A percentile compares a stretch with the other conserved stretches of the same genome.
phyloP scores from a whole-genome alignment of 2,329 filamentous ascomycete genomes.

The Iodosphaeria phyllophila region DNA sequence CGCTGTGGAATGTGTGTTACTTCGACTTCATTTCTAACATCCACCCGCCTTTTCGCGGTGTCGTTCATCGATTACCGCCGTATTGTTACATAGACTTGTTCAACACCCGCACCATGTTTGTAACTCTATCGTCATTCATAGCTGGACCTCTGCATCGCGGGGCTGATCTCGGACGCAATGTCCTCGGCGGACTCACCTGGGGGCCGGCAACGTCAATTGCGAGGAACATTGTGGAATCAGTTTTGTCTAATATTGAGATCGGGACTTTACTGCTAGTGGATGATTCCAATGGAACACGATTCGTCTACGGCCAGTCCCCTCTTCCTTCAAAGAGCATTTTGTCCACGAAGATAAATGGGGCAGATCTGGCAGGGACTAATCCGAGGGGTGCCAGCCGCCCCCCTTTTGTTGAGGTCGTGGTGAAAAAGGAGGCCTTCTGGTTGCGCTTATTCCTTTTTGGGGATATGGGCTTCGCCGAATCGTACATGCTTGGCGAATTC shows the following conservation, averaged over 20 bases:
- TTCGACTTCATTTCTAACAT: too few relatives aligned
- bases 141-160: constrained; percentile 19
- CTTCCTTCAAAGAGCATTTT: constrained; percentile 20
- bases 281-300: constrained; percentile 20
- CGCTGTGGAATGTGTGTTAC: too few relatives aligned
- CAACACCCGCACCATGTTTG: constrained; percentile 10
- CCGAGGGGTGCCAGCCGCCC: too few relatives aligned
- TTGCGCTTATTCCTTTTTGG: constrained; percentile 48
- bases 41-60: neutral
- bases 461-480: constrained; percentile 59
- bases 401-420: constrained; percentile 38
- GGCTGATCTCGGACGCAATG: constrained; percentile 20
- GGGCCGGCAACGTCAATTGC: constrained; percentile 25
- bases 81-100: neutral
- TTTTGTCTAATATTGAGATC: constrained; percentile 25
- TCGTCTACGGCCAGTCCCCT: constrained; percentile 27
- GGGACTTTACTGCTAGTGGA: constrained; percentile 30
- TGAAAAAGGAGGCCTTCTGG: constrained; percentile 53
- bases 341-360: constrained; percentile 16
- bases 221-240: constrained; percentile 23
- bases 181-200: constrained; percentile 26
- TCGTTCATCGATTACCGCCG: neutral
- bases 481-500: constrained; percentile 56
- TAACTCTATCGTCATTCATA: constrained; percentile 18
- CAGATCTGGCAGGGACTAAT: constrained; percentile 14